Evolutionary conservation across 495 filamentous ascomycete genomes (phyloP).

Genomic region (Parathielavia hyrcaniae): DNA sequence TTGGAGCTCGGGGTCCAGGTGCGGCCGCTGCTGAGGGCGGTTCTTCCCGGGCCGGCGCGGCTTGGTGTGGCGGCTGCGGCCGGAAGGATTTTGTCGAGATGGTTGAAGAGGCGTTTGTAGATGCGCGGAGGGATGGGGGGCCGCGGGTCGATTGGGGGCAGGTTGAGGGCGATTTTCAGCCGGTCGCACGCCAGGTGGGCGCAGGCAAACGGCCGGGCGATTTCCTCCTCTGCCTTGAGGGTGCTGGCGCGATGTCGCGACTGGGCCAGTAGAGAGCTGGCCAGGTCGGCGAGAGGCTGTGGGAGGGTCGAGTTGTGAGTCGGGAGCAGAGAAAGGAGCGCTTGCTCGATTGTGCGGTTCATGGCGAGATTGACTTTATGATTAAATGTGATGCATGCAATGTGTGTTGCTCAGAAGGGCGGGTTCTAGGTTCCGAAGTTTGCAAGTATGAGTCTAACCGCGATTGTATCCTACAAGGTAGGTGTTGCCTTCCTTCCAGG

Average conservation of each 20-base stretch:
- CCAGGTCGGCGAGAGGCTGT: slow-evolving; percentile 64
- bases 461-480: no score
- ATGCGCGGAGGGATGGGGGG: slow-evolving; percentile 77
- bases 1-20: slow-evolving; percentile 34
- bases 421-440: no score
- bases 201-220: slow-evolving; percentile 79
- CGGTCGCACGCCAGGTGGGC: slow-evolving; percentile 88
- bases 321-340: slow-evolving; percentile 69
- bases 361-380: slow-evolving; percentile 38
- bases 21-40: slow-evolving; percentile 13
- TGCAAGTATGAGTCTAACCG: no score
- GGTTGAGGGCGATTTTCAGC: slow-evolving; percentile 73
- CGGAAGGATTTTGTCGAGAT: slow-evolving; percentile 67
- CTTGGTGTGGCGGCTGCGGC: slow-evolving; percentile 29
- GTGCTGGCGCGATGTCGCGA: slow-evolving; percentile 72
- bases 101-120: slow-evolving; percentile 78
- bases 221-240: slow-evolving; percentile 82
- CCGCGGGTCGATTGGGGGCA: slow-evolving; percentile 71
- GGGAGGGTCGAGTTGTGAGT: slow-evolving; percentile 68
- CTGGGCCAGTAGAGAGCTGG: slow-evolving; percentile 76
- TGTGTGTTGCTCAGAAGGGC: no score
- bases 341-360: slow-evolving; percentile 71
- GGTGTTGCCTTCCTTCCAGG: no score
- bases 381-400: background rate
- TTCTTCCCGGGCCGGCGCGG: slow-evolving; percentile 22